phyloP scores from a whole-genome alignment of 169 alveolate species.

The Pseudocohnilembus persalinus region DNA sequence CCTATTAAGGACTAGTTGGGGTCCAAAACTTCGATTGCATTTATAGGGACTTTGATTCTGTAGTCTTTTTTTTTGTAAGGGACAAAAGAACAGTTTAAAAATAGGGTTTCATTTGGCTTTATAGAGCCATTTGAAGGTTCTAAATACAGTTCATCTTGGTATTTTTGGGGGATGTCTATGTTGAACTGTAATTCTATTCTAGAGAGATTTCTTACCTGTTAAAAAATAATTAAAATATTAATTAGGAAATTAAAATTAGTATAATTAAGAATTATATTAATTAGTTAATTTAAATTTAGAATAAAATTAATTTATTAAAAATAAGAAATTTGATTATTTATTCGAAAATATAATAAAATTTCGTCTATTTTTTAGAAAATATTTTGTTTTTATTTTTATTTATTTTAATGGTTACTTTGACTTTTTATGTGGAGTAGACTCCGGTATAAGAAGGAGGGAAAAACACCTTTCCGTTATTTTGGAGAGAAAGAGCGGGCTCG shows the following conservation, averaged over 20 bases:
- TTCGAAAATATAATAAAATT: too few species aligned
- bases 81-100: constrained; percentile 66
- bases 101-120: constrained; percentile 68
- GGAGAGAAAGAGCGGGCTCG: constrained; percentile 66
- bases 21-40: constrained; percentile 66
- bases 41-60: constrained; percentile 60
- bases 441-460: constrained; percentile 86
- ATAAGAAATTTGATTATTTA: too few species aligned
- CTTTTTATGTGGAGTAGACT: constrained; percentile 72
- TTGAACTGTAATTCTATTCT: constrained; percentile 70
- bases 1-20: constrained; percentile 68
- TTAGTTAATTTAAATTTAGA: too few species aligned
- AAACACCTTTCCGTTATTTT: constrained; percentile 73
- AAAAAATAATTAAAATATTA: too few species aligned
- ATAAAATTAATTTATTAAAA: too few species aligned
- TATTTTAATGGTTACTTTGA: too few species aligned
- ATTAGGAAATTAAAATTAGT: not conserved
- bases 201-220: constrained; percentile 58
- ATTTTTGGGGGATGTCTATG: constrained; percentile 67
- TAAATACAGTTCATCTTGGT: constrained; percentile 65
- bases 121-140: constrained; percentile 69
- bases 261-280: too few species aligned
- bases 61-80: constrained; percentile 75
- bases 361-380: too few species aligned
- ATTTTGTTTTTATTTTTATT: too few species aligned